phyloP scores from a whole-genome alignment of 176 grass and related monocot genomes.

The Rhipidocladum racemiflorum region DNA sequence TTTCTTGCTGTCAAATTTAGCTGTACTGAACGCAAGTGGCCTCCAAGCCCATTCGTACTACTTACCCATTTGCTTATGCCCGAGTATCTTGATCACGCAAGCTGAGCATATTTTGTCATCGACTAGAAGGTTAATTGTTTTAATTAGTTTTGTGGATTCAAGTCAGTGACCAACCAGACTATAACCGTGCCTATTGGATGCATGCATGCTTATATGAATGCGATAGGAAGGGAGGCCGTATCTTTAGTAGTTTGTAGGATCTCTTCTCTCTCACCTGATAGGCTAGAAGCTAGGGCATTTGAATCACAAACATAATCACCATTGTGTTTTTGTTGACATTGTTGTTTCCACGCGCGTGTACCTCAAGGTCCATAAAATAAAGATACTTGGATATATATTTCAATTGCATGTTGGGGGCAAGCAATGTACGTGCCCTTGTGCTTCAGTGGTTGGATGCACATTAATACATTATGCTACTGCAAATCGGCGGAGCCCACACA shows the following conservation, averaged over 20 bases:
- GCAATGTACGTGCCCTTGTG: too few relatives aligned
- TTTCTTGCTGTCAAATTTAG: slow-evolving; percentile 14
- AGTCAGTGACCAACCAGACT: too few relatives aligned
- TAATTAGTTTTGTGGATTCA: too few relatives aligned
- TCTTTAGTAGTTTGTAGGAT: not conserved
- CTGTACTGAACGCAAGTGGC: not conserved
- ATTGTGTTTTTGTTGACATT: not conserved
- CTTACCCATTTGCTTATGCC: not conserved
- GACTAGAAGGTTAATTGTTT: too few relatives aligned
- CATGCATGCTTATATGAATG: not conserved
- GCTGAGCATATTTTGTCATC: not conserved
- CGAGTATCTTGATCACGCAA: not conserved
- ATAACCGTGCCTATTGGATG: too few relatives aligned
- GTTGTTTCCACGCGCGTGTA: not conserved
- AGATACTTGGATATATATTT: too few relatives aligned
- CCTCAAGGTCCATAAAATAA: not conserved
- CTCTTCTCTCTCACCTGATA: not conserved
- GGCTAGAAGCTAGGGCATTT: not conserved
- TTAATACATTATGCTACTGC: too few relatives aligned
- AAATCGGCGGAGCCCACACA: too few relatives aligned
- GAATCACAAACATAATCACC: not conserved
- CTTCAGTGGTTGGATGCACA: too few relatives aligned
- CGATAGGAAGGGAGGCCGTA: not conserved
- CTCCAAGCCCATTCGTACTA: not conserved
- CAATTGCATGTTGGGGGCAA: too few relatives aligned